These are phyloP conservation scores for Xylaria scruposa DNA, from an alignment of 495 filamentous ascomycete species.

Conservation along the genomic window DNA sequence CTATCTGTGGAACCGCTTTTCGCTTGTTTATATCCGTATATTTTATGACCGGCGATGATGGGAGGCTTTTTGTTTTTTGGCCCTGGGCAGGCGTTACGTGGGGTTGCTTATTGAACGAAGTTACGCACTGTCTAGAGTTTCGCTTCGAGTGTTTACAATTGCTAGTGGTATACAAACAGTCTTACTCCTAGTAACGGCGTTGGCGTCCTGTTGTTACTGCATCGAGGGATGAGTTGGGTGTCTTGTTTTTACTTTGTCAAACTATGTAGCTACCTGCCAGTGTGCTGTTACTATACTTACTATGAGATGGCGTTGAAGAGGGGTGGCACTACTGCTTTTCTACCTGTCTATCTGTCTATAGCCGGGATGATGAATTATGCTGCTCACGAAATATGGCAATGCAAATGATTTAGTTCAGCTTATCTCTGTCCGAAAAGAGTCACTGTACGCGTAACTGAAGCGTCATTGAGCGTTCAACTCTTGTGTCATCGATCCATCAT, in stretches of 20 bases:
- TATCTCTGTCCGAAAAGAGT: background rate
- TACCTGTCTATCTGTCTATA: background rate
- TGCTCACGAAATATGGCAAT: constrained; percentile 1
- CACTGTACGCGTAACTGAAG: background rate
- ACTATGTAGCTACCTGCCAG: background rate
- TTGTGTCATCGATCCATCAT: background rate
- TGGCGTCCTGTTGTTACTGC: background rate
- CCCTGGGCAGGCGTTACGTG: constrained; percentile 1
- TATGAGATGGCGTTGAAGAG: background rate
- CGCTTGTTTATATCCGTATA: background rate
- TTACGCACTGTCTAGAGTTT: constrained; percentile 1
- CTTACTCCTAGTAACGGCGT: constrained; percentile 2
- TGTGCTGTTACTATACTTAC: background rate
- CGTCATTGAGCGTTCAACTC: background rate
- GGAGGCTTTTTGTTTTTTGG: background rate
- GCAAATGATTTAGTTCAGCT: background rate
- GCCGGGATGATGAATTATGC: constrained; percentile 13
- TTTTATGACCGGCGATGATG: constrained; percentile 19
- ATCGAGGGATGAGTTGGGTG: constrained; percentile 7
- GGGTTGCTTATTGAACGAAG: constrained; percentile 2
- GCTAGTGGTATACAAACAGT: background rate
- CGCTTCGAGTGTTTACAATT: constrained; percentile 1
- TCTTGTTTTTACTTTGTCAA: background rate
- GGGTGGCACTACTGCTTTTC: background rate
- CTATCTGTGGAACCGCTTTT: background rate